Base-by-base conservation (phyloP, 108 stramenopile species). In the Parietichytrium sp. region DNA sequence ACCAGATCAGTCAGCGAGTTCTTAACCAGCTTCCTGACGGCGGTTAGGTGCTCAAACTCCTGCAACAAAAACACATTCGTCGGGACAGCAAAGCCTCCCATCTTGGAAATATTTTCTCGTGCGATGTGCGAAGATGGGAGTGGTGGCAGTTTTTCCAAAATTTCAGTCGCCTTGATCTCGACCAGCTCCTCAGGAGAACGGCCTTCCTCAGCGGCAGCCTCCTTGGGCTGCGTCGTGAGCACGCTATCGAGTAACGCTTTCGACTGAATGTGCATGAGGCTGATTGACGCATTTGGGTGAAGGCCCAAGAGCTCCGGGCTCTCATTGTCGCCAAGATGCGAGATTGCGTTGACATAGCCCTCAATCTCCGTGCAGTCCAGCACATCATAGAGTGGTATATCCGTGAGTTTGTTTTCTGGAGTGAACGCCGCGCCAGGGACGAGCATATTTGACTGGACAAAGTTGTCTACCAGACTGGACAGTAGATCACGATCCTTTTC, bases 261-360 rank as follows among this genome's bases (percentile, higher is more conserved):
- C 6, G 83, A 84, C 54, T 86, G 82, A 79, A 85, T 79, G 30
- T 51, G 55, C 10, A 82, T 38, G 51, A 84, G 87, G 23, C 84
- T 85, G 26, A 89, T 30, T 78, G 87, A 84, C 3, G 86, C 88
- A 80, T 89, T 89, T 30, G 88, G 84, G 79, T 89, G 88, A 23
- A 89, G 81, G 1, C 88, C 88, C 29, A 89, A 82, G 54, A 89
- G n/a, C 77, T 89, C 88, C 10, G 88, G 85, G 16, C 38, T 36
- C 10, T 72, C 61, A n/a, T n/a, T n/a, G 33, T 72, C 61, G 10
- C 61, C 61, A 38, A 72, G 45, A 10, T 33, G n/a, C 20, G 61
- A 16, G n/a, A 72, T 25, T 0, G 42, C 61, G n/a, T 33, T 25
- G 10, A 72, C 42, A 42, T 72, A 72, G 4, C 53, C 51, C 79